These are phyloP conservation scores for Pseudodiploospora longispora DNA, from an alignment of 2,329 filamentous ascomycete genomes.

Conservation along the genomic window DNA sequence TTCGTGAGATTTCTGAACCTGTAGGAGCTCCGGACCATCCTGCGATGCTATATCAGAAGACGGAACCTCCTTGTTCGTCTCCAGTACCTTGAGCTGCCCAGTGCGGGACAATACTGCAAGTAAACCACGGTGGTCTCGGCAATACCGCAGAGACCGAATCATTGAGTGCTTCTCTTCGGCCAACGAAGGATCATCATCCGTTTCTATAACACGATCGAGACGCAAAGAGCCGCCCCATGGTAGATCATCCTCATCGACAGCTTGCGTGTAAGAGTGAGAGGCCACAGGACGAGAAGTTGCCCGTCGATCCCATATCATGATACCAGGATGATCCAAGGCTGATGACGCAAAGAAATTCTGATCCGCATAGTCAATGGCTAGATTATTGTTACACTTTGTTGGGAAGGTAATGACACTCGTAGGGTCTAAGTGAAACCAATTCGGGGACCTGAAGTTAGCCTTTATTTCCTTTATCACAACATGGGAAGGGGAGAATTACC, in stretches of 20 bases:
- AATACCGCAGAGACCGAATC: constrained; percentile 56
- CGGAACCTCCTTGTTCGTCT: constrained; percentile 47
- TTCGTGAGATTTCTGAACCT: constrained; percentile 52
- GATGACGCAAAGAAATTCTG: constrained; percentile 81
- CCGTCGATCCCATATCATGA: constrained; percentile 73
- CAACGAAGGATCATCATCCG: constrained; percentile 40
- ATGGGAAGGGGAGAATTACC: constrained; percentile 36
- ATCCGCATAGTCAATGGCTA: constrained; percentile 72
- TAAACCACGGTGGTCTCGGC: constrained; percentile 52
- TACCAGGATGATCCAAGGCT: constrained; percentile 62
- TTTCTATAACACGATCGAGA: constrained; percentile 49
- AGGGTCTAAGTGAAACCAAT: constrained; percentile 30
- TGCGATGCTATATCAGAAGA: constrained; percentile 28
- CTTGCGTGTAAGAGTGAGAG: constrained; percentile 47
- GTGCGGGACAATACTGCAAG: constrained; percentile 54
- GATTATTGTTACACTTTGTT: constrained; percentile 60
- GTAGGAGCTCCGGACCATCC: constrained; percentile 50
- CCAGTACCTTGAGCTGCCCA: constrained; percentile 54
- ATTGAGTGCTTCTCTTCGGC: constrained; percentile 50
- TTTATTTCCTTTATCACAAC: neutral
- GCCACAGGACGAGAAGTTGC: constrained; percentile 45
- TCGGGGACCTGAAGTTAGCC: no score
- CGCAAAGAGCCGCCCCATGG: constrained; percentile 56
- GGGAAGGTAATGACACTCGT: constrained; percentile 50
- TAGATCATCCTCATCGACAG: constrained; percentile 52